Evolutionary conservation across 208 protist species (phyloP).

Genomic region (Leishmania turanica): DNA sequence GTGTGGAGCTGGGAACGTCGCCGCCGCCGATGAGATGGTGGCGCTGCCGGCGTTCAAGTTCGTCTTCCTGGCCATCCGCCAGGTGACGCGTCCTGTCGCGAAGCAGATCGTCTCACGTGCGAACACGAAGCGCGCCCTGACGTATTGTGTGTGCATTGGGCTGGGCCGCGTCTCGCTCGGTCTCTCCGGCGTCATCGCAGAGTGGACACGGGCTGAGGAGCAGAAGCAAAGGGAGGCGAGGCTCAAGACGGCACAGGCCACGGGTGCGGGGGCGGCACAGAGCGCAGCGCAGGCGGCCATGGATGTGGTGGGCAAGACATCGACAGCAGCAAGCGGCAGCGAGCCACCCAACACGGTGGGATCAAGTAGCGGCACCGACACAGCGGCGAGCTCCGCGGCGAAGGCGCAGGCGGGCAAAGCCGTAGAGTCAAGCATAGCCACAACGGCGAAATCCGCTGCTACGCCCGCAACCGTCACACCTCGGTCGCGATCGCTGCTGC

Average conservation of each 20-base stretch:
- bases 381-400: neutral
- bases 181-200: slow-evolving; percentile 64
- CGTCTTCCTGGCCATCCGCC: slow-evolving; percentile 73
- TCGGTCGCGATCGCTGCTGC: slow-evolving; percentile 73
- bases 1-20: neutral
- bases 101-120: slow-evolving; percentile 61
- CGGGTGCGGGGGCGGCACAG: slow-evolving; percentile 16
- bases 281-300: slow-evolving; percentile 21
- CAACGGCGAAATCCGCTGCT: neutral
- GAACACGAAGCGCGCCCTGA: slow-evolving; percentile 54
- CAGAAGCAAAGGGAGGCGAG: slow-evolving; percentile 33
- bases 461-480: slow-evolving; percentile 48
- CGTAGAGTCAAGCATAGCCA: neutral
- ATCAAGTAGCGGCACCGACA: neutral
- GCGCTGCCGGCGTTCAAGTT: slow-evolving; percentile 77
- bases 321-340: neutral
- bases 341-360: neutral
- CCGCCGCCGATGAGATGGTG: slow-evolving; percentile 53
- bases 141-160: slow-evolving; percentile 67
- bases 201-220: slow-evolving; percentile 61
- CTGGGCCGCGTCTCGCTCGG: slow-evolving; percentile 82
- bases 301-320: slow-evolving; percentile 11
- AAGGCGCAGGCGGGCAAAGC: neutral
- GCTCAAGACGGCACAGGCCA: slow-evolving; percentile 25
- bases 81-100: slow-evolving; percentile 76